A percentile compares a stretch with the other conserved stretches of the same genome.
These are phyloP conservation scores for Neoconidiobolus thromboides DNA, from an alignment of 371 early-diverging fungal genomes.

Conservation along the genomic window DNA sequence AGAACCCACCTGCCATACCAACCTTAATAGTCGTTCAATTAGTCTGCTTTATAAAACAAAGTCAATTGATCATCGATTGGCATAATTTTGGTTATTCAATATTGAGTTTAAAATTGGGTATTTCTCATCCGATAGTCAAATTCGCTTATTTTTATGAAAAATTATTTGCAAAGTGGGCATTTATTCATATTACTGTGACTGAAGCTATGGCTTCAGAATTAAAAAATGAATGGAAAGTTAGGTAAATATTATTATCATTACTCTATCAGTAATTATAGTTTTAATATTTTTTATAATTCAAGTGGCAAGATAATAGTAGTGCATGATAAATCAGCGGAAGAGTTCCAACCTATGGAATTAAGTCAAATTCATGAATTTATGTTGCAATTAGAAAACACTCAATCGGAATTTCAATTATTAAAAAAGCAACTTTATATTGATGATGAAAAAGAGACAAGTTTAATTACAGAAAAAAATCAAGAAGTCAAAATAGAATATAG, in stretches of 20 bases:
- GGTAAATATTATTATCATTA: constrained; percentile 11
- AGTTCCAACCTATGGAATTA: not conserved
- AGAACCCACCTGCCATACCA: constrained; percentile 94
- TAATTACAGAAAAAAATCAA: constrained; percentile 15
- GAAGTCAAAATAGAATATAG: constrained; percentile 15
- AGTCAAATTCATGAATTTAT: constrained; percentile 13
- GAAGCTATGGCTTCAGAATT: constrained; percentile 61
- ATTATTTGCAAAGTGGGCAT: constrained; percentile 43
- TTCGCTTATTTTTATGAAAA: constrained; percentile 47
- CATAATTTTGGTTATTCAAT: constrained; percentile 91
- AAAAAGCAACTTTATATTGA: constrained; percentile 13
- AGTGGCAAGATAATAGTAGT: not conserved
- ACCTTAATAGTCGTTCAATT: constrained; percentile 57
- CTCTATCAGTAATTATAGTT: not conserved
- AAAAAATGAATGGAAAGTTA: constrained; percentile 30
- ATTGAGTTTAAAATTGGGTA: constrained; percentile 50
- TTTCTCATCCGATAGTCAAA: constrained; percentile 27
- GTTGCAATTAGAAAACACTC: constrained; percentile 10
- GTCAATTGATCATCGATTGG: constrained; percentile 82
- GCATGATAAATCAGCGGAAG: not conserved
- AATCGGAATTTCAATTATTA: constrained; percentile 1
- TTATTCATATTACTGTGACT: constrained; percentile 74
- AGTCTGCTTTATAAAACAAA: constrained; percentile 31
- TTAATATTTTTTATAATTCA: not conserved
- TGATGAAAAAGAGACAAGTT: constrained; percentile 15